phyloP scores from a whole-genome alignment of 768 basidiomycete species.

The Leccinum variicolor region DNA sequence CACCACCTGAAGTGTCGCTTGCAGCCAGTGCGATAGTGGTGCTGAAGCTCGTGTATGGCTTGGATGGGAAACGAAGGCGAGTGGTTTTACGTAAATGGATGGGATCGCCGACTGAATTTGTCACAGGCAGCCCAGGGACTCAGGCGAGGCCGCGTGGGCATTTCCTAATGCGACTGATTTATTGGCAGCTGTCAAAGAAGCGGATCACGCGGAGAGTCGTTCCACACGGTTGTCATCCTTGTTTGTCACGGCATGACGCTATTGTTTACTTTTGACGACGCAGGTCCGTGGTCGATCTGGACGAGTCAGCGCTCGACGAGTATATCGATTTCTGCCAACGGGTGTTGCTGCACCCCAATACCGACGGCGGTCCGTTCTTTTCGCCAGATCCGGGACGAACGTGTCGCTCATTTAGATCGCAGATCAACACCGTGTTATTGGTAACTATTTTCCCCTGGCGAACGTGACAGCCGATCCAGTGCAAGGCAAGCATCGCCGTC shows the following conservation, averaged over 20 bases:
- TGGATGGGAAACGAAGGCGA: constrained; percentile 67
- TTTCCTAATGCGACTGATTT: constrained; percentile 53
- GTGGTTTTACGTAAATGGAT: constrained; percentile 9
- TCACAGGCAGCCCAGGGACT: constrained; percentile 42
- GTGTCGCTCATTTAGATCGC: constrained; percentile 6
- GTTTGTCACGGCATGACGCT: constrained; percentile 36
- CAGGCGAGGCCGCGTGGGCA: constrained; percentile 57
- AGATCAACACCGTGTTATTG: constrained; percentile 33
- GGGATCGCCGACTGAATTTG: constrained; percentile 9
- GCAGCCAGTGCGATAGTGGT: constrained; percentile 60
- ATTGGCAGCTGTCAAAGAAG: constrained; percentile 38
- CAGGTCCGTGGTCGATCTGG: constrained; percentile 55
- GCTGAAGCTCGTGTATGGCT: constrained; percentile 82
- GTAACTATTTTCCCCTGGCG: constrained; percentile 41
- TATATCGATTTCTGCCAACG: constrained; percentile 66
- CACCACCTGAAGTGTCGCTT: constrained; percentile 65
- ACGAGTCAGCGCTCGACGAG: constrained; percentile 50
- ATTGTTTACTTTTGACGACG: constrained; percentile 1
- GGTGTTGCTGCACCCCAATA: constrained; percentile 40
- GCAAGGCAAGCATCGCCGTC: not conserved
- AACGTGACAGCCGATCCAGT: not conserved
- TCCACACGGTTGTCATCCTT: constrained; percentile 38
- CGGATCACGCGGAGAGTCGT: constrained; percentile 35
- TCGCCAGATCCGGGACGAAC: constrained; percentile 10
- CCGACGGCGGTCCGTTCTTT: constrained; percentile 20